A percentile compares a stretch with the other conserved stretches of the same genome.
Evolutionary conservation across 225 moss, liverwort and hornwort genomes (phyloP).

Genomic region (Bryoerythrophyllum caledonicum): DNA sequence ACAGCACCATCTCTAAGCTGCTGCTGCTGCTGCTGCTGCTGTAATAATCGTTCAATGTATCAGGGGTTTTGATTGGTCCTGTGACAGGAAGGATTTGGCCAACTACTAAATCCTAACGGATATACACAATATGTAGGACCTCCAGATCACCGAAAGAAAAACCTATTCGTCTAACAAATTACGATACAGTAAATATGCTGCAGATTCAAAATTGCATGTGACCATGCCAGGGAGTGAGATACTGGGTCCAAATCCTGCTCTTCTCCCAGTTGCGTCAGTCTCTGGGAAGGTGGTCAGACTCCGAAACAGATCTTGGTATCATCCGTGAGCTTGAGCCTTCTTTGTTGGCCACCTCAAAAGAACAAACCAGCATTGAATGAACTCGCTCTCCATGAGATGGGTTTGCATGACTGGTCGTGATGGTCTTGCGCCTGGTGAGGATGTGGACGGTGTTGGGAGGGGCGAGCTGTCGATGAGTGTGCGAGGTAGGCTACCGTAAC

Average conservation of each 20-base stretch:
- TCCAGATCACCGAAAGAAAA: constrained; percentile 4
- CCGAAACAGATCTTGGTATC: background rate
- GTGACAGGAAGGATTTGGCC: background rate
- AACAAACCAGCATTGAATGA: background rate
- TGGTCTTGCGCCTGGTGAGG: background rate
- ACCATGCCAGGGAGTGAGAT: background rate
- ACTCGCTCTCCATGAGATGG: background rate
- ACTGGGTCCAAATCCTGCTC: constrained; percentile 17
- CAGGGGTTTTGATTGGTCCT: background rate
- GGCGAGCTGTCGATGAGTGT: constrained; percentile 13
- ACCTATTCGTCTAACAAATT: constrained; percentile 12
- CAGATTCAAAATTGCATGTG: constrained; percentile 25
- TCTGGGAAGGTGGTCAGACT: background rate
- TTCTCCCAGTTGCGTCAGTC: constrained; percentile 14
- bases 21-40: background rate
- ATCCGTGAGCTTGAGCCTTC: constrained; percentile 3
- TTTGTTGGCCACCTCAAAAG: background rate
- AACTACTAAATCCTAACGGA: constrained; percentile 13
- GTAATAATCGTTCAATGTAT: constrained; percentile 16
- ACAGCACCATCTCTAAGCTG: background rate
- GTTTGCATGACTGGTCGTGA: background rate
- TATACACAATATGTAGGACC: constrained; percentile 19
- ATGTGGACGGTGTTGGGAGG: constrained; percentile 23
- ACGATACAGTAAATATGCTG: constrained; percentile 1
- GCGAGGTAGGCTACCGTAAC: constrained; percentile 22